Base-by-base conservation (phyloP, 2,329 filamentous ascomycete species). In the Botrytis pseudocinerea region DNA sequence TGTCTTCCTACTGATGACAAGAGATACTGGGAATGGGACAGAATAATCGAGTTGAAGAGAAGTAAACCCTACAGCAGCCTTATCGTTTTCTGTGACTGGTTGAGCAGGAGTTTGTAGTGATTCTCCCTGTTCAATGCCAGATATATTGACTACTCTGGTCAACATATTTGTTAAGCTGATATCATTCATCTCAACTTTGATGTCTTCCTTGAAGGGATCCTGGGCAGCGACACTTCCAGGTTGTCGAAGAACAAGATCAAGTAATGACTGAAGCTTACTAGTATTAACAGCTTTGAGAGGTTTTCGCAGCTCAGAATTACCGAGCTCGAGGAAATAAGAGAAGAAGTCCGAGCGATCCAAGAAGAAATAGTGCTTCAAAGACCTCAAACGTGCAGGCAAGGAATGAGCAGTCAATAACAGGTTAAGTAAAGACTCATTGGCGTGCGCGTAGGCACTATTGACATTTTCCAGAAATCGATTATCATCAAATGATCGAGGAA, bases 311-410 rank as follows among this genome's bases (percentile, higher is more conserved):
- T 99, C 96, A 1, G 94, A 95, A 44, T 92, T 87, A 71, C 94
- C 91, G 32, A 99, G 90, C 80, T 99, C 96, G 74, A 99, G 90
- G 82, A 99, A 99, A 83, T 98, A 97, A 4, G 94, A 94, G 82
- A 99, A 98, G 85, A 97, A 99, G 82, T 99, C 96, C 48, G 96
- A 98, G 14, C 95, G 92, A 78, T 98, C 95, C 75, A 99, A 90
- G 86, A 99, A 99, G 85, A 98, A 99, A 84, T 99, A 99, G 83
- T 99, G 96, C 82, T 99, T 99, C 57, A 99, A 86, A 22, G 95
- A 98, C 63, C 92, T 90, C 73, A 99, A 87, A 54, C 96, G 90
- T 42, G 93, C 92, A 0, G 95, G 95, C 8, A 99, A 88, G 20
- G 93, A 93, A 80, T 99, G 96, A 10, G 96, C 96, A 0, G 95